Evolutionary conservation across 2,329 filamentous ascomycete genomes (phyloP), one percentile per base, ranked within the genome.

Genomic region (Hypoxylon rubiginosum): DNA sequence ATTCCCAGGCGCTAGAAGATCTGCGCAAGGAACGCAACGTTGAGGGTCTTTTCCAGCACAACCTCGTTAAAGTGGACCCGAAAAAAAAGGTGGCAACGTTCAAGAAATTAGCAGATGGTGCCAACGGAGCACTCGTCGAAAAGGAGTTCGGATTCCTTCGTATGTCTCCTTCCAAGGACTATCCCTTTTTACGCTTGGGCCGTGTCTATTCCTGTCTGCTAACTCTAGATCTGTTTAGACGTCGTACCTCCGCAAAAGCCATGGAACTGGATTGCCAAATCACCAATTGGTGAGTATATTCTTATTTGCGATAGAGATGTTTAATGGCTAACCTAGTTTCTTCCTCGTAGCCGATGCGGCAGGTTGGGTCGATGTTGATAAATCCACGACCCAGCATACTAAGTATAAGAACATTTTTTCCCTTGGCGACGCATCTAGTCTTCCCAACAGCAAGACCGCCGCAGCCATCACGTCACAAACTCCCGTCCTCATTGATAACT

Each of bases 391-490:
- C 2, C 76, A 73, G 45, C 76, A 78, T 57, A 75, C 63, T 60
- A 79, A 78, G 64, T 81, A 72, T 67, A 66, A 76, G 71, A 81
- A 81, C 59, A 75, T 81, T 58, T 81, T 79, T 72, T 80, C 79
- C n/a, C 69, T 79, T 45, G 79, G 79, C 55, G 79, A 81, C 62
- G 79, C 78, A 19, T 80, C 79, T 1, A 79, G 78, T 61, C 73
- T 80, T 19, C 78, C 78, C 15, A 80, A 77, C 67, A 78, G 76
- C 73, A 83, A 83, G 76, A 83, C 82, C 8, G 81, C 81, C 0
- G 82, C 82, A 7, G 82, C 81, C 39, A 79, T 83, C 70, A 79
- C 81, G 1, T 74, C 81, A 4, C 79, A 83, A 71, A 75, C 79
- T 1, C 82, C 82, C 0, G 79, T 83, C 15, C 73, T 83, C 57